Evolutionary conservation across 345 rosid species (phyloP), one percentile per base, ranked within the genome.

Genomic region (Noccaea bulbosa): DNA sequence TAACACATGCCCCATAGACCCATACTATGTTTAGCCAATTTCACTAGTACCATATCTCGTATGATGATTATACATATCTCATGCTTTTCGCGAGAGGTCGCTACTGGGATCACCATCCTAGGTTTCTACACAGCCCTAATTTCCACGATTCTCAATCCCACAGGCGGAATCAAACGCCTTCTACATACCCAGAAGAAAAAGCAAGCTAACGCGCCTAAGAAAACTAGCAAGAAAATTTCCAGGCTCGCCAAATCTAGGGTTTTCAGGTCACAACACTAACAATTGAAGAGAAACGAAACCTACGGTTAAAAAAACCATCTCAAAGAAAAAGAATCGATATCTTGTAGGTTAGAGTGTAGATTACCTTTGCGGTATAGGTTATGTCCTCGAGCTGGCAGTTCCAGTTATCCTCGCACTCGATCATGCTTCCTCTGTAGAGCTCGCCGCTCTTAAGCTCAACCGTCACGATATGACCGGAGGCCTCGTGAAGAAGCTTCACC

Each of bases 321-420:
- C 57, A 6, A 24, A 16, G 0, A 1, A 12, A 43, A 33, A 2
- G 5, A 51, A 65, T 3, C 45, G 15, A 4, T 20, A 5, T 0
- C 1, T 10, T 24, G 8, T 4, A 14, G 10, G 8, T 53, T 53
- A 56, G 27, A 4, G 4, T 14, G 16, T 6, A 50, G 41, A 22
- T 65, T 75, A 81, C 96, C 88, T 82, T 82, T 37, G 96, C 91
- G 33, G 93, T 90, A 80, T 73, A 90, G 27, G 93, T 90, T 71
- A 90, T 88, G 63, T 64, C 84, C 80, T 90, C 93, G 70, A 90
- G 96, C 79, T 90, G 96, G 65, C 93, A 88, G 75, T 90, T 90
- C 96, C 96, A 90, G 85, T 90, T 90, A 67, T 90, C 96, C 74
- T 90, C 96, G 66, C 96, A 90, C 85, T 90, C 96, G 11, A 90